Conservation (phyloP, 2,329 filamentous ascomycete species). For the Dothideomycetes sp. region DNA sequence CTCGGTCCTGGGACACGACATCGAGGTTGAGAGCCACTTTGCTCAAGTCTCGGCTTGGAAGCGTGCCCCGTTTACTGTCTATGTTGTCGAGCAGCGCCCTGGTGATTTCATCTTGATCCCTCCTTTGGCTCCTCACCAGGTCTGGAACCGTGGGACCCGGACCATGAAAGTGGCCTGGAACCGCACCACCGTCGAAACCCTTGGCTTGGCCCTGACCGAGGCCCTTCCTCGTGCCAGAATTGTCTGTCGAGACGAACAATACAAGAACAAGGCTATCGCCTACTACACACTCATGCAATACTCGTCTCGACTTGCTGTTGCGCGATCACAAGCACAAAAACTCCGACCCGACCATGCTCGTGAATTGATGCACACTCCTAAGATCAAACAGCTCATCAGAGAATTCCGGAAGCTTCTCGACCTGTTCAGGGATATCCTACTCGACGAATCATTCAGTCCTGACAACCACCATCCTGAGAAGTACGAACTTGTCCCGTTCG, state of each 20-base stretch:
- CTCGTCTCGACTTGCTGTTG: slow-evolving; percentile 47
- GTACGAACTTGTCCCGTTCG: slow-evolving; percentile 69
- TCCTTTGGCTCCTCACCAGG: slow-evolving; percentile 87
- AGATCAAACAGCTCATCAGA: slow-evolving; percentile 60
- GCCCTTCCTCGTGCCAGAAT: slow-evolving; percentile 80
- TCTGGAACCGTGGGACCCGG: slow-evolving; percentile 92
- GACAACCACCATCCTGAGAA: slow-evolving; percentile 55
- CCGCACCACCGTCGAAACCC: slow-evolving; percentile 80
- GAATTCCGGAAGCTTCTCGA: slow-evolving; percentile 76
- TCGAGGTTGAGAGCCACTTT: slow-evolving; percentile 95
- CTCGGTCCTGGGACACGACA: slow-evolving; percentile 86
- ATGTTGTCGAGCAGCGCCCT: slow-evolving; percentile 79
- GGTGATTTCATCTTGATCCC: slow-evolving; percentile 93
- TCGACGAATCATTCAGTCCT: slow-evolving; percentile 76
- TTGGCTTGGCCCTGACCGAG: slow-evolving; percentile 77
- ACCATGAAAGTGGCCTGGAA: slow-evolving; percentile 99
- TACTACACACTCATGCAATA: slow-evolving; percentile 84
- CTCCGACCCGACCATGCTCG: slow-evolving; percentile 27
- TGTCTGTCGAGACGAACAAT: slow-evolving; percentile 94
- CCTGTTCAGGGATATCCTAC: slow-evolving; percentile 67
- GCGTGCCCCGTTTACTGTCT: slow-evolving; percentile 84
- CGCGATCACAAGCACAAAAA: slow-evolving; percentile 41
- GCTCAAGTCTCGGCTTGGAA: slow-evolving; percentile 94
- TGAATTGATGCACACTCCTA: slow-evolving; percentile 32
- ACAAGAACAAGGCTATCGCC: slow-evolving; percentile 95